Evolutionary conservation across 1,284 basidiomycete genomes (phyloP), one percentile per base, ranked within the genome.

Genomic region (Termitomyces sp.): DNA sequence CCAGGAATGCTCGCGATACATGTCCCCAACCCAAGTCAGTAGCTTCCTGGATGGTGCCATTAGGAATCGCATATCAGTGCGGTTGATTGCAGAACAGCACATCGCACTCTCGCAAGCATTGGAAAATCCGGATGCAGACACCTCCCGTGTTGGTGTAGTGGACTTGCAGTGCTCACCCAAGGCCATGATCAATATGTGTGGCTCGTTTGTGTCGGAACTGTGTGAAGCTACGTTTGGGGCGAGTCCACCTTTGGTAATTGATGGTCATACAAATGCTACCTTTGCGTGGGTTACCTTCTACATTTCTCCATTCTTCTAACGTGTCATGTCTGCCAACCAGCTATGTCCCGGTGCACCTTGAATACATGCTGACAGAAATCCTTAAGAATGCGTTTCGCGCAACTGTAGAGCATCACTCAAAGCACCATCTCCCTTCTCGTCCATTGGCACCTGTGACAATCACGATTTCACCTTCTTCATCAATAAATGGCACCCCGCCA

Each of bases 31-130:
- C 21, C 83, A 90, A 62, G 86, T 93, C 57, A 85, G 81, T 64
- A 76, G 78, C 48, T 96, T 95, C 67, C 72, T 96, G 31, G 89
- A 96, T 65, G 84, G 84, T 24, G 86, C 91, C 17, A 94, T 96
- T 64, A 86, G 88, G 31, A 92, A 86, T 62, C 84, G 93, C 42
- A 93, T 95, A 55, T 90, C 90, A 31, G 86, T 95, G 30, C 86
- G 93, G 17, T 75, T 96, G 51, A 93, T 95, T 60, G 94, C 92
- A 41, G 93, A 96, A 67, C 94, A 96, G 66, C 94, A 96, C 66
- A 87, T 96, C 39, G 86, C 91, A 1, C 76, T 95, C 19, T 89
- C 90, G 2, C 80, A 80, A 50, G 83, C 84, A 1, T 69, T 91
- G 50, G 67, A 71, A 49, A 67, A 74, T 44, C 67, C 73, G 1